Evolutionary conservation across 2,329 filamentous ascomycete genomes (phyloP).

Genomic region (Fusarium sp.): DNA sequence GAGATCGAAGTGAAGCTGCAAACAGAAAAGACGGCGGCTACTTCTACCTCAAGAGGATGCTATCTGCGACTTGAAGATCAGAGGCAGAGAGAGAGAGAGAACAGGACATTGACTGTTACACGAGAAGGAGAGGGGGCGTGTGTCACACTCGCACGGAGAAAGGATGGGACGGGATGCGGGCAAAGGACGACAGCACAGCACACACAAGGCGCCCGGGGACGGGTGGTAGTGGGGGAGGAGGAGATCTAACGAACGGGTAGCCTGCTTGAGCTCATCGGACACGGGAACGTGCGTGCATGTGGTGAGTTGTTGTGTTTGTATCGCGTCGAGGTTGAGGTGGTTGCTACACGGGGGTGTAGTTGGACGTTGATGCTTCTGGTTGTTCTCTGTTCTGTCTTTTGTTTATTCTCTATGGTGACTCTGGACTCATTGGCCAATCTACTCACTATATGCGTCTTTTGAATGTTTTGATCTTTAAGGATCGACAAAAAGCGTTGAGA

Average conservation of each 20-base stretch:
- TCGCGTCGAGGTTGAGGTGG: background rate
- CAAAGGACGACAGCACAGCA: conserved; percentile 1
- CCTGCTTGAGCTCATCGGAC: conserved; percentile 46
- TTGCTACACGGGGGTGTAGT: background rate
- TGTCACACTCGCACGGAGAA: conserved; percentile 10
- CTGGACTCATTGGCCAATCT: background rate
- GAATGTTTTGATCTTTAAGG: background rate
- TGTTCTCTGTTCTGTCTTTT: background rate
- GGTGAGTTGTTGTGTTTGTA: conserved; percentile 27
- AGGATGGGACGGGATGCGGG: conserved; percentile 25
- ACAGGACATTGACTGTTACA: conserved; percentile 7
- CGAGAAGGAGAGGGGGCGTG: conserved; percentile 3
- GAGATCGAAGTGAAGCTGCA: background rate
- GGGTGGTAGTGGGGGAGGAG: conserved; percentile 10
- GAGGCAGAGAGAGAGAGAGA: background rate
- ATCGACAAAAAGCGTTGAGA: background rate
- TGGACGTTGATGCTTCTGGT: background rate
- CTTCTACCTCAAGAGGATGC: background rate
- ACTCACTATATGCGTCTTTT: background rate
- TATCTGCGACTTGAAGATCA: background rate
- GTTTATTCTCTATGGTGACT: background rate
- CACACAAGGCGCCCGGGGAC: conserved; percentile 18
- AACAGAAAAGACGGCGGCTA: background rate
- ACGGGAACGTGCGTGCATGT: conserved; percentile 45
- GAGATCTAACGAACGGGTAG: conserved; percentile 46